These are phyloP conservation scores for Citrus hindsii DNA, from an alignment of 345 rosid genomes.

Conservation along the genomic window DNA sequence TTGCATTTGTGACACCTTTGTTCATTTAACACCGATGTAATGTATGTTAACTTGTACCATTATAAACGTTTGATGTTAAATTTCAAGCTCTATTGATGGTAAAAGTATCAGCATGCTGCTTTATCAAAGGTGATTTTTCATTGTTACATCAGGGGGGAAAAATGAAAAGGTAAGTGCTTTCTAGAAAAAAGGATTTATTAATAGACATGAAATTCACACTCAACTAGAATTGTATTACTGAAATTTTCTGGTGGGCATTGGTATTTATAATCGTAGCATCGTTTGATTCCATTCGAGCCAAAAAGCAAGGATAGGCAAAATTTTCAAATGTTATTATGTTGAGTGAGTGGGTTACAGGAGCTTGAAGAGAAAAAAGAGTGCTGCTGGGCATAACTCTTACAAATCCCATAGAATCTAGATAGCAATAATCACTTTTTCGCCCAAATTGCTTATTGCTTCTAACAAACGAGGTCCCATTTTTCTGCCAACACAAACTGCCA, in stretches of 20 bases:
- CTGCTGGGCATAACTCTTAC: not conserved
- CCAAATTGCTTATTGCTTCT: not conserved
- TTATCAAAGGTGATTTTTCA: too few species aligned
- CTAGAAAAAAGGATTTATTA: not conserved
- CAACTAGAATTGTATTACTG: not conserved
- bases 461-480: not conserved
- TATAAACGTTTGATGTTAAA: not conserved
- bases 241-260: not conserved
- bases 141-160: too few species aligned
- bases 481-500: not conserved
- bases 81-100: not conserved
- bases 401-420: not conserved
- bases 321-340: not conserved
- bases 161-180: not conserved
- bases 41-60: not conserved
- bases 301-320: not conserved
- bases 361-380: not conserved
- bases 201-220: not conserved
- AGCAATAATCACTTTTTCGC: not conserved
- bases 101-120: not conserved
- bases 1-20: not conserved
- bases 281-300: not conserved
- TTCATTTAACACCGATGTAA: not conserved
- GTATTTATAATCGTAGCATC: not conserved
- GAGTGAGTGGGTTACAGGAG: not conserved